phyloP scores from a whole-genome alignment of 257 asterid genomes.

The Capsicum chinense region DNA sequence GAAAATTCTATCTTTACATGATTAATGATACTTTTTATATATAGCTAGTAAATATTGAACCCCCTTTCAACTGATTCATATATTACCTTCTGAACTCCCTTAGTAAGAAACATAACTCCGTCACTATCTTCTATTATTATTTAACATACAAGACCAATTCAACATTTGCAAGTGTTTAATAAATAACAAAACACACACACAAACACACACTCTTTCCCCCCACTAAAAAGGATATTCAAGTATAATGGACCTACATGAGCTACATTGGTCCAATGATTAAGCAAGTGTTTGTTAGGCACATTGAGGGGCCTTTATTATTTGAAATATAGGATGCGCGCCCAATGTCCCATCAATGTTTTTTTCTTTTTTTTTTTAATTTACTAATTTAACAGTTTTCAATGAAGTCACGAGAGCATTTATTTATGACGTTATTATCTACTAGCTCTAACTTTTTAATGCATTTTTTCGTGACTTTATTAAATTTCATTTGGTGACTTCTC shows the following conservation, averaged over 20 bases:
- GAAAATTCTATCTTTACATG: too few relatives aligned
- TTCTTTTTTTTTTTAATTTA: neutral
- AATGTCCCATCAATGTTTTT: conserved; percentile 4
- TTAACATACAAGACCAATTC: too few relatives aligned
- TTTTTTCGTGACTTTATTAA: conserved; percentile 26
- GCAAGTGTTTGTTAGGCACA: neutral
- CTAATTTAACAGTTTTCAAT: neutral
- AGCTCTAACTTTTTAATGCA: neutral
- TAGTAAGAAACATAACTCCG: too few relatives aligned
- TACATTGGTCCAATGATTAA: conserved; percentile 20
- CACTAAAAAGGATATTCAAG: neutral
- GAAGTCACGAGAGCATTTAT: conserved; percentile 20
- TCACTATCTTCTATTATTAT: too few relatives aligned
- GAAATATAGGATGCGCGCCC: conserved; percentile 25
- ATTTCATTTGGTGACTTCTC: conserved; percentile 20
- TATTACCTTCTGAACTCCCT: too few relatives aligned
- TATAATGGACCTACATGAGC: conserved; percentile 18
- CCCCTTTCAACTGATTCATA: too few relatives aligned
- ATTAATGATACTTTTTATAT: too few relatives aligned
- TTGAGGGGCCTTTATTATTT: neutral
- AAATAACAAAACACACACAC: neutral
- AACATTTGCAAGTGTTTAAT: neutral
- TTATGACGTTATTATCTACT: conserved; percentile 9
- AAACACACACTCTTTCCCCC: neutral
- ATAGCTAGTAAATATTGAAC: too few relatives aligned